Evolutionary conservation across 2,329 filamentous ascomycete species (phyloP), one percentile per base, ranked within the genome.

Genomic region (Akanthomyces lecanii): DNA sequence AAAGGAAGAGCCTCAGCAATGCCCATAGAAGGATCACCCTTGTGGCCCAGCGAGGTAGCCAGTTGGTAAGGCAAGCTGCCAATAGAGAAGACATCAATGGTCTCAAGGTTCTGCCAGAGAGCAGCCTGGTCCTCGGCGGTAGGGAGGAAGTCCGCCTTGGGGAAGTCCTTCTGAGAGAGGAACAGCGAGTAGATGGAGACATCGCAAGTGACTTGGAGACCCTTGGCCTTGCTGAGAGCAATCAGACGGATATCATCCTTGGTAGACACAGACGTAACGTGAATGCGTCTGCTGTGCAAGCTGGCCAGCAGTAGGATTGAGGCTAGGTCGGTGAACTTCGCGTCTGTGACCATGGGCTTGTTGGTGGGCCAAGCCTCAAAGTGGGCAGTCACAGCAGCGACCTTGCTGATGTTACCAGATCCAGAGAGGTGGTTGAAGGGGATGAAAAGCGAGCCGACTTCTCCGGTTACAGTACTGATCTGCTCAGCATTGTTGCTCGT

Each of bases 281-380:
- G 90, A 65, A 93, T 87, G 70, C 89, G 90, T 67, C 90, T 83
- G 77, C 80, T 90, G 76, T 93, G 90, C 47, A 93, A 84, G 71
- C 89, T 92, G 42, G 90, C 90, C 66, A 93, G 81, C 54, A 93
- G 80, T 53, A 93, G 80, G 67, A 93, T 89, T 0, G 90, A 92
- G n/a, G 90, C 90, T 64, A 93, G 82, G 70, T 93, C 90, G 1
- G 89, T 91, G 62, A 87, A 85, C 79, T 91, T 91, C 58, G 90
- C 90, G 75, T 93, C 90, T 0, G 90, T 93, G 70, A 93, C 81
- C 69, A 93, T 90, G 56, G 90, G 89, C 79, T 93, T 93, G 79
- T 86, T 87, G 4, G 81, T 79, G 42, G 90, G 90, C 90, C 90
- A 93, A 28, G 86, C 82, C 65, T 88, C 88, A 70, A 93, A 93